Evolutionary conservation across 208 protist genomes (phyloP).

Genomic region (Acanthamoeba culbertsoni): DNA sequence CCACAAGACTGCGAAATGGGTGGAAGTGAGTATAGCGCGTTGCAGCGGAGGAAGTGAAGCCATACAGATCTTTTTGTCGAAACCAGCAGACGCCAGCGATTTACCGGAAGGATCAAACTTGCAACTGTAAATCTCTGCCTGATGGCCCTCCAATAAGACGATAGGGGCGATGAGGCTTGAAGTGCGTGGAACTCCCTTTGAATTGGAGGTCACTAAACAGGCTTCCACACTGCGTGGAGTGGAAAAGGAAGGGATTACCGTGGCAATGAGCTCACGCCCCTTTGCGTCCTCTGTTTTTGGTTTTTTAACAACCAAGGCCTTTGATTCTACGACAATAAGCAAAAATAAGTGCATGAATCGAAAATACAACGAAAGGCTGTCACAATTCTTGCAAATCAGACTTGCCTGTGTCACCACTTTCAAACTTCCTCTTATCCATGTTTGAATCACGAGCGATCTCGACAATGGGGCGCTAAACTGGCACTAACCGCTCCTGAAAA

Average conservation of each 20-base stretch:
- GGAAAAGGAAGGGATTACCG: neutral
- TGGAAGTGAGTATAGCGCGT: neutral
- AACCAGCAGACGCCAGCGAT: conserved; percentile 73
- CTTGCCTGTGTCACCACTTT: neutral
- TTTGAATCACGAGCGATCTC: neutral
- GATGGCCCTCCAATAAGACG: conserved; percentile 81
- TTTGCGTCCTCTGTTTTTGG: conserved; percentile 20
- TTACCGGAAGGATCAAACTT: conserved; percentile 78
- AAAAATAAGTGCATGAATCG: neutral
- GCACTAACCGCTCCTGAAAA: neutral
- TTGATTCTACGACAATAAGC: neutral
- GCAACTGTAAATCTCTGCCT: conserved; percentile 67
- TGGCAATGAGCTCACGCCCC: neutral
- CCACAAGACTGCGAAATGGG: conserved; percentile 77
- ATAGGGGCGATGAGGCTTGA: conserved; percentile 80
- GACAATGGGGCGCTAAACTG: neutral
- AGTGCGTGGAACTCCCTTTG: conserved; percentile 75
- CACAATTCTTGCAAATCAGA: too few relatives aligned
- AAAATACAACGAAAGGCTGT: neutral
- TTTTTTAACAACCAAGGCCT: conserved; percentile 34
- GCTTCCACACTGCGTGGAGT: neutral
- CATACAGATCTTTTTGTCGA: conserved; percentile 80
- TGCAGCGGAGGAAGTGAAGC: neutral
- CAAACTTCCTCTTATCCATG: conserved; percentile 38
- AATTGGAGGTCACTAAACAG: neutral